Base-by-base conservation (phyloP, 2,329 filamentous ascomycete genomes). In the Cladosporium austrohemisphaericum region DNA sequence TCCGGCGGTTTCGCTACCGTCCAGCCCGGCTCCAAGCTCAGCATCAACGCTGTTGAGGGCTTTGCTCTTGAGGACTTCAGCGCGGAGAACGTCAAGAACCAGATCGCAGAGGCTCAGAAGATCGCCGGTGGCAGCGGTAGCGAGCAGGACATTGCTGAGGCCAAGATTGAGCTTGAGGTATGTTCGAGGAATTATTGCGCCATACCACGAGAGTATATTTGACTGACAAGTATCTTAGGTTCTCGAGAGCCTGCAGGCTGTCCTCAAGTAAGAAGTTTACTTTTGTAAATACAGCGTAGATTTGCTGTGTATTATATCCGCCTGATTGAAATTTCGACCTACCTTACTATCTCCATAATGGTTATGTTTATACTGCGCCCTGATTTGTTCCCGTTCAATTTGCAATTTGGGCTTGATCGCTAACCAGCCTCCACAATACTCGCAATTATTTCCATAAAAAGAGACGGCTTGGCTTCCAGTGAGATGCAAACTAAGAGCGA, bases 101-200 rank as follows among this genome's bases (percentile, higher is more conserved):
- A 96, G 78, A 89, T 97, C 65, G 75, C 88, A 54, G 93, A 98
- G 78, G 90, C 91, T 59, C 88, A 95, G 76, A 97, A 96, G 84
- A 85, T 97, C 68, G 90, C 85, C 64, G 83, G 76, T 71, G 93
- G 93, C 67, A 83, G 78, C 68, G 93, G 92, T 67, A 96, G 89
- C 73, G 93, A 96, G 82, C 85, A 90, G 76, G 93, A 97, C 68
- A 88, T 97, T 74, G 92, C 92, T 58, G 93, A 98, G 83, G 93
- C 93, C 61, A 97, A 96, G 83, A 92, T 98, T 71, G 92, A 97
- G 81, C 76, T 98, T 62, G 93, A 98, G 89, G 92, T 95, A 74
- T 69, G 78, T 62, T 47, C 10, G 7, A 8, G 3, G 23, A 14
- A 2, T 18, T 6, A 29, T 23, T 19, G 19, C 13, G 5, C 9